phyloP scores from a whole-genome alignment of 768 basidiomycete species.

The Mrakia gelida region DNA sequence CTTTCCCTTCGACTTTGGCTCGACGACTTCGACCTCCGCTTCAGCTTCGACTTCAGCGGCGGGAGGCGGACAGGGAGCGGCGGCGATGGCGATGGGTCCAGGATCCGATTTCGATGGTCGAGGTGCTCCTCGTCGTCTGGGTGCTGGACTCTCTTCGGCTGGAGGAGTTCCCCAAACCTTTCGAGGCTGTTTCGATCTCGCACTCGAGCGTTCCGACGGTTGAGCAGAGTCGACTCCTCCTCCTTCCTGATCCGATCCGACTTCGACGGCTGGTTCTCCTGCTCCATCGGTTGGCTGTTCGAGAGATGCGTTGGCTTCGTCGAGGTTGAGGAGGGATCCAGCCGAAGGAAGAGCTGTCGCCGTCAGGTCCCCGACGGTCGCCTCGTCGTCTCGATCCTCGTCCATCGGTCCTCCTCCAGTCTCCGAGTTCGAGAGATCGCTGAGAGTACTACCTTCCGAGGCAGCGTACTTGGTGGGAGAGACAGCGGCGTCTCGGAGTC shows the following conservation, averaged over 20 bases:
- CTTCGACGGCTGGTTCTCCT: not conserved
- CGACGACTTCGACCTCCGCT: not conserved
- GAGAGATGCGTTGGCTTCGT: not conserved
- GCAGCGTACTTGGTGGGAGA: not conserved
- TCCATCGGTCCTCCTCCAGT: not conserved
- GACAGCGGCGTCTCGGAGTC: not conserved
- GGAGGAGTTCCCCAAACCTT: not conserved
- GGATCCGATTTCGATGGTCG: too few relatives aligned
- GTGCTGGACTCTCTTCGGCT: too few relatives aligned
- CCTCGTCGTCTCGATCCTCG: not conserved
- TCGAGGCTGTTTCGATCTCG: not conserved
- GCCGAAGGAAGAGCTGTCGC: not conserved
- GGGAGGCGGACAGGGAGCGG: too few relatives aligned
- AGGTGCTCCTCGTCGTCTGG: too few relatives aligned
- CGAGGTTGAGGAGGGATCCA: not conserved
- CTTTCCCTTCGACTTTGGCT: slow-evolving; percentile 3
- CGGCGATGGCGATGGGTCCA: too few relatives aligned
- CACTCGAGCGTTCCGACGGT: not conserved
- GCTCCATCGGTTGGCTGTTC: not conserved
- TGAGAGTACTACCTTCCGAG: not conserved
- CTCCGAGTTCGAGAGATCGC: not conserved
- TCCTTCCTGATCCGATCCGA: not conserved
- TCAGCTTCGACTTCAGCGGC: not conserved
- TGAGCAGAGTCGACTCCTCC: not conserved
- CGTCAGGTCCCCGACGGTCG: not conserved